Percentiles rank a stretch among this genome's conserved stretches.
These are phyloP conservation scores for Aspergillus arachidicola DNA, from an alignment of 2,329 filamentous ascomycete species.

Conservation along the genomic window DNA sequence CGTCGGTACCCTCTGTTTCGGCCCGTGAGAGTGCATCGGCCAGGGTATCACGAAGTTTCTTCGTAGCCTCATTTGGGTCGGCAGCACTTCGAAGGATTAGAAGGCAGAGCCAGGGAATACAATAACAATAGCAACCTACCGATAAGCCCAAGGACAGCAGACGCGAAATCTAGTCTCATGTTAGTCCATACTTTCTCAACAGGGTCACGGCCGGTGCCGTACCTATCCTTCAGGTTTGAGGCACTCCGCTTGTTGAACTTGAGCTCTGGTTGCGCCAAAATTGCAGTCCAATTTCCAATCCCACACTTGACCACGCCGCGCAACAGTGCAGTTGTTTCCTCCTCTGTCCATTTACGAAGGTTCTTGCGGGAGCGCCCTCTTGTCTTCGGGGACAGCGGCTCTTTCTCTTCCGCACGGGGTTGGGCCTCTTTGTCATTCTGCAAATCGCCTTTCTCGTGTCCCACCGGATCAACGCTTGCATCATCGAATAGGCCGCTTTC, in stretches of 20 bases:
- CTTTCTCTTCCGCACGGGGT: slow-evolving; percentile 17
- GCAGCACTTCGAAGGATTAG: slow-evolving; percentile 22
- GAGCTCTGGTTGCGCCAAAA: slow-evolving; percentile 59
- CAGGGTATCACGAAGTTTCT: slow-evolving; percentile 40
- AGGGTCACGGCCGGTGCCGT: slow-evolving; percentile 17
- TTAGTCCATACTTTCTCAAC: slow-evolving; percentile 2
- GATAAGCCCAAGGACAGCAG: slow-evolving; percentile 55
- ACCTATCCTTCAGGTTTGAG: slow-evolving; percentile 65
- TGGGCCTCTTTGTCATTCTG: slow-evolving; percentile 4
- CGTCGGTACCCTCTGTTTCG: slow-evolving; percentile 29
- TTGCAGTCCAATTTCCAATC: slow-evolving; percentile 67
- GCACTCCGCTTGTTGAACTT: slow-evolving; percentile 61
- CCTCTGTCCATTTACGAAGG: slow-evolving; percentile 59
- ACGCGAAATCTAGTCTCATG: slow-evolving; percentile 50
- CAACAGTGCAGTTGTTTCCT: slow-evolving; percentile 61
- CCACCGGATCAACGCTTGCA: slow-evolving; percentile 5
- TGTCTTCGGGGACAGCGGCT: slow-evolving; percentile 35
- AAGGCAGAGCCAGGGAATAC: not conserved
- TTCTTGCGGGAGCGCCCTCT: slow-evolving; percentile 52
- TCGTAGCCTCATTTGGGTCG: slow-evolving; percentile 40
- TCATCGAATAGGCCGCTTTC: slow-evolving; percentile 15
- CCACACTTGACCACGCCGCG: slow-evolving; percentile 63
- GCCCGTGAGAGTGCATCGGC: slow-evolving; percentile 35
- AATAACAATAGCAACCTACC: slow-evolving; percentile 24
- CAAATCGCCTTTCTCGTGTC: slow-evolving; percentile 12